phyloP scores from a whole-genome alignment of 169 alveolate genomes.

The Plasmodium falciparum region DNA sequence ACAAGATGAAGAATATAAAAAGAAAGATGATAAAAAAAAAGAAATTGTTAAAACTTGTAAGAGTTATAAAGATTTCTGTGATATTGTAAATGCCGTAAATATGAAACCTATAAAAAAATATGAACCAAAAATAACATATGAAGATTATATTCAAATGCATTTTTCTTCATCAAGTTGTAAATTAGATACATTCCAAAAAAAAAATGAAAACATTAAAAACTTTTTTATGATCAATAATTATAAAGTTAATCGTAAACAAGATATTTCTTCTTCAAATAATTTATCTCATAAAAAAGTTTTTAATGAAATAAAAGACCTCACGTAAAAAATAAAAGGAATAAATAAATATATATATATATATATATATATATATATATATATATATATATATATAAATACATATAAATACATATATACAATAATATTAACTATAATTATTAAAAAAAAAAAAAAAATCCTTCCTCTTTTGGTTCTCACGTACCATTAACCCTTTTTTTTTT shows the following conservation, averaged over 20 bases:
- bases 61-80: constrained; percentile 73
- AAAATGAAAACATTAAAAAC: constrained; percentile 1
- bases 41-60: constrained; percentile 68
- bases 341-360: neutral
- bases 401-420: neutral
- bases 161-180: neutral
- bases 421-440: no score
- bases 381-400: neutral
- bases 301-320: constrained; percentile 18
- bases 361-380: neutral
- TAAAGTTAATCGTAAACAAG: constrained; percentile 7
- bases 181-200: constrained; percentile 13
- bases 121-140: constrained; percentile 62
- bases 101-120: constrained; percentile 74
- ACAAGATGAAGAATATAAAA: constrained; percentile 61
- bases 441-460: neutral
- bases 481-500: neutral
- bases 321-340: constrained; percentile 1
- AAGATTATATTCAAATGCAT: constrained; percentile 28
- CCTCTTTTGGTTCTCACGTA: neutral
- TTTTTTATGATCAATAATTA: neutral
- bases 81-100: constrained; percentile 52
- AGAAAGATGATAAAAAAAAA: constrained; percentile 72
- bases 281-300: neutral
- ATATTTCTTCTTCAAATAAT: neutral